Evolutionary conservation across 129 eudicot genomes (phyloP), one percentile per base, ranked within the genome.

Genomic region (Saposhnikovia divaricata): DNA sequence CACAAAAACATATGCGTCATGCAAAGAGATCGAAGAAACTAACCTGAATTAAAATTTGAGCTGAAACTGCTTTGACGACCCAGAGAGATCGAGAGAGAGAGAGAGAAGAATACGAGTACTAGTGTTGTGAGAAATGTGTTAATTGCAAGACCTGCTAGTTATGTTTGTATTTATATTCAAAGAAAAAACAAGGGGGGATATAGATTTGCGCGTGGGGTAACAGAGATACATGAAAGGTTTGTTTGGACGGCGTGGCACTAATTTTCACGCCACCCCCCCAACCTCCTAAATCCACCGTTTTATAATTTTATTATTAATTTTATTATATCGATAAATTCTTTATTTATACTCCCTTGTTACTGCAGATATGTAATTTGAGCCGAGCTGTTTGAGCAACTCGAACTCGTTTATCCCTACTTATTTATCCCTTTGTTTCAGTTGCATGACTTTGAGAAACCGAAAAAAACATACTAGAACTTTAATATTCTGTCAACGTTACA

Each of bases 201-300:
- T 34, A 40, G 81, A 87, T 83, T 83, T 90, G 86, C 93, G 96
- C 93, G 89, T 92, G 97, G 92, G 92, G 91, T 87, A 85, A 89
- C 83, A 79, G 80, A 83, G 83, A 70, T 15, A 4, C 81, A 79
- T 87, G 77, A 82, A 89, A 84, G 86, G 82, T 83, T 77, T 85
- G 88, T 83, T 90, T 88, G 97, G 97, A 87, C 96, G 97, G 96
- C 93, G 88, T 86, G 90, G 82, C 90, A 86, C 80, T 85, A 82
- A 85, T 18, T 86, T 89, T 89, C 93, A 85, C 96, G 91, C 93
- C 96, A 87, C 89, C 89, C 80, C 80, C 80, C 83, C 85, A 34
- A 5, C 75, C 25, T 71, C 75, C 75, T 39, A 81, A 53, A 63
- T 50, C 88, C 88, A 86, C 90, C 86, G 87, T 88, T 82, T n/a